Evolutionary conservation across 371 early-diverging fungal species (phyloP), one percentile per base, ranked within the genome.

Genomic region (Rhizopus stolonifer): DNA sequence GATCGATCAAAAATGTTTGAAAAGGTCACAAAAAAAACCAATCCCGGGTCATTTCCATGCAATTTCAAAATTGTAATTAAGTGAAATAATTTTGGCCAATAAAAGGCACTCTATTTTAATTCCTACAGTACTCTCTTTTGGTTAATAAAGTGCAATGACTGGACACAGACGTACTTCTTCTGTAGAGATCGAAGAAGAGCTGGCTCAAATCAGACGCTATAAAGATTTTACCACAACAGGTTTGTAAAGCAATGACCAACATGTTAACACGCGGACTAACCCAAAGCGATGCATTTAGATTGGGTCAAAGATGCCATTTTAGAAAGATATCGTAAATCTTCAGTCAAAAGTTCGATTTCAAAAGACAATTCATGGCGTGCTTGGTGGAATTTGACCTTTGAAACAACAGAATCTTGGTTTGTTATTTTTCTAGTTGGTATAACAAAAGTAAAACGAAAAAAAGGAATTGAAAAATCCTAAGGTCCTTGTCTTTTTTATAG

Each of bases 261-360:
- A 17, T 8, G 18, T 9, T 21, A 21, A 21, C 8, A 13, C 42
- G 21, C 5, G 31, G 19, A 46, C 49, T 23, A 29, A 11, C 49
- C 18, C 25, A 13, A 25, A 36, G 11, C 31, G 31, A 29, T 29
- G 31, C 10, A 34, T 33, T 17, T 70, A 86, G 92, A 96, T 68
- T 96, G 95, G 96, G 89, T 94, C 4, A 89, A 87, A 58, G 94
- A 94, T 69, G 81, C 82, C 25, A 84, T 87, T 53, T 76, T 86
- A 47, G 95, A 95, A 67, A 80, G 90, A n/a, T 82, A 84, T 46
- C 75, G 92, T 25, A 74, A 84, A 48, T 77, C 84, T 5, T 53
- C 67, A 13, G 54, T 85, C 9, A 70, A 85, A 57, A 67, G 67
- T 19, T 58, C 65, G n/a, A 76, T 70, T n/a, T 56, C 64, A 10